Percentiles rank a stretch among this genome's conserved stretches.
These are phyloP conservation scores for Russula sp. DNA, from an alignment of 768 basidiomycete species.

Conservation along the genomic window DNA sequence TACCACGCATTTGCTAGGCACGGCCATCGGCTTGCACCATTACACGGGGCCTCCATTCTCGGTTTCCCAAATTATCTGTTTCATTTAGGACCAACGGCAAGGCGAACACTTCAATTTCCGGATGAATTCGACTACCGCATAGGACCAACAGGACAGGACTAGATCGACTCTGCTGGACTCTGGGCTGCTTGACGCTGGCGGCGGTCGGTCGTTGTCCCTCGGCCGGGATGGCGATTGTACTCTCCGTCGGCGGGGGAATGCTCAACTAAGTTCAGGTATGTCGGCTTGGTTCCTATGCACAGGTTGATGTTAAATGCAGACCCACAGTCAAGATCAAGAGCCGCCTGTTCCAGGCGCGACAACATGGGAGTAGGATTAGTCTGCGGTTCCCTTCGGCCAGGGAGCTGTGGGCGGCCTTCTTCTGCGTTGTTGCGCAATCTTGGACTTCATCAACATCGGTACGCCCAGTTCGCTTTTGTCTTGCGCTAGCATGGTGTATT, in stretches of 20 bases:
- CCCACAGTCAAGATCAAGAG: background rate
- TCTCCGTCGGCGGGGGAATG: background rate
- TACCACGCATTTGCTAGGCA: background rate
- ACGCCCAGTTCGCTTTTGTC: background rate
- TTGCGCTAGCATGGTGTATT: background rate
- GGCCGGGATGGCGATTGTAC: slow-evolving; percentile 11
- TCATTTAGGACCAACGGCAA: background rate
- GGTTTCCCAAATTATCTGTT: background rate
- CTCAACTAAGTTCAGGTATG: slow-evolving; percentile 3
- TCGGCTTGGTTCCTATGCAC: background rate
- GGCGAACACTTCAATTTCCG: background rate
- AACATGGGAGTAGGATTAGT: background rate
- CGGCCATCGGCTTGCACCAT: background rate
- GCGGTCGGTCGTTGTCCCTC: slow-evolving; percentile 15
- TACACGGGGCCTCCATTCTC: background rate
- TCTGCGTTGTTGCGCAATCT: background rate
- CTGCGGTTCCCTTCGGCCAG: background rate
- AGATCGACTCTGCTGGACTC: slow-evolving; percentile 1
- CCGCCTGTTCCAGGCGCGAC: background rate
- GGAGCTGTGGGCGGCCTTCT: background rate
- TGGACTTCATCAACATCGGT: background rate
- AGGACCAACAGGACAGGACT: background rate
- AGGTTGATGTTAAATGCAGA: background rate
- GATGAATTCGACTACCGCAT: background rate
- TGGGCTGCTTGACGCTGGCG: background rate